Base-by-base conservation (phyloP, 352 stramenopile genomes). In the Pythium rishiriense region DNA sequence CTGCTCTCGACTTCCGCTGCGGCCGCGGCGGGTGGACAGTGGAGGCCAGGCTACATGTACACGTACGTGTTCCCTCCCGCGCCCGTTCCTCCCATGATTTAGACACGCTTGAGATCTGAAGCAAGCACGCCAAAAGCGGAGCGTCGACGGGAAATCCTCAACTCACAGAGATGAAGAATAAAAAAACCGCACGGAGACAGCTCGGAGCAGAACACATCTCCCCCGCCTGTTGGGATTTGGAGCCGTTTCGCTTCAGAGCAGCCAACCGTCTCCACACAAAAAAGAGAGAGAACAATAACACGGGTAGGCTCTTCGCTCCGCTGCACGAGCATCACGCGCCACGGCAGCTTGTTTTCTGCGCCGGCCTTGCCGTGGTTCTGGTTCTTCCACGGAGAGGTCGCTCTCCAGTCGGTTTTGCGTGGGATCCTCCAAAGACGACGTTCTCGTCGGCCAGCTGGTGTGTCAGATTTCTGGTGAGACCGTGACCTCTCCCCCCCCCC, bases 391-490 rank as follows among this genome's bases (percentile, higher is more conserved):
- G n/a, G n/a, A n/a, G n/a, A n/a, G n/a, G n/a, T n/a, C n/a, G n/a
- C n/a, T 49, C 43, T 49, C 21, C 46, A 3, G 21, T 33, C 41
- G n/a, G n/a, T 50, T 22, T n/a, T 56, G 28, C 17, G 25, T 56
- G 28, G 21, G 24, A 24, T 54, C 47, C 26, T 4, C 10, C 47
- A 22, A 31, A 49, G 4, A 48, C 55, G 55, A 62, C 43, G 42
- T 62, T 62, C 55, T 62, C 43, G 25, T 45, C 26, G 17, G 29
- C 55, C 55, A 62, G 55, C 42, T 62, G 55, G 48, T 28, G 26
- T 15, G 21, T 22, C 48, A 39, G 24, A 26, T 19, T 46, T 57
- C 50, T 57, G 50, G 29, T 29, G 8, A 19, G n/a, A 24, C 10
- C 41, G 41, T 24, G 17, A 46, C 7, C 7, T 9, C 17, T 14